Percentiles rank a stretch among this genome's conserved stretches.
These are phyloP conservation scores for Nyssa sinensis DNA, from an alignment of 148 eudicot genomes.

Conservation along the genomic window DNA sequence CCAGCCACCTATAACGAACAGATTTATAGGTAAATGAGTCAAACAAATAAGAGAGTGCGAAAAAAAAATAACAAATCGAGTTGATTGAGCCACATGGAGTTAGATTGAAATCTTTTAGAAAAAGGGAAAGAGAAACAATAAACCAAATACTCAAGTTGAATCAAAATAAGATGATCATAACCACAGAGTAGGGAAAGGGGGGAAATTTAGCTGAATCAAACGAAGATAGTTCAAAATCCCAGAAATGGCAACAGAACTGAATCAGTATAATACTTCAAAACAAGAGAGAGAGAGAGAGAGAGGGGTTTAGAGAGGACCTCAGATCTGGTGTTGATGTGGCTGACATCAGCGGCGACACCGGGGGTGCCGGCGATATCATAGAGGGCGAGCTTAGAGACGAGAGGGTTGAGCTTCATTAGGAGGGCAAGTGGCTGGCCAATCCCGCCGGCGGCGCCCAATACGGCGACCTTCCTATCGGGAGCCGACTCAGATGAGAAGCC, in stretches of 20 bases:
- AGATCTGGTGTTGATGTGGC: slow-evolving; percentile 92
- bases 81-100: neutral
- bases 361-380: slow-evolving; percentile 94
- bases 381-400: slow-evolving; percentile 70
- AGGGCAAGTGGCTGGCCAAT: slow-evolving; percentile 87
- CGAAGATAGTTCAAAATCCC: neutral
- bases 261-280: neutral
- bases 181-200: neutral
- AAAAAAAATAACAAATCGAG: neutral
- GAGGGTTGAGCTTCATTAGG: slow-evolving; percentile 91
- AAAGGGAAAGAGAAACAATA: neutral
- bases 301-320: slow-evolving; percentile 33
- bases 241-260: neutral
- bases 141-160: too few relatives aligned
- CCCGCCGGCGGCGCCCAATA: slow-evolving; percentile 92
- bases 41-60: neutral
- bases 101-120: neutral
- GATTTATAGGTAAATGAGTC: neutral
- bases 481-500: slow-evolving; percentile 50
- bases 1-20: slow-evolving; percentile 52
- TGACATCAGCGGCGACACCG: slow-evolving; percentile 84
- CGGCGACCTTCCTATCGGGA: slow-evolving; percentile 72
- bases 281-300: neutral
- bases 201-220: neutral
- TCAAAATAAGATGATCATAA: neutral